A percentile compares a stretch with the other conserved stretches of the same genome.
phyloP scores from a whole-genome alignment of 352 stramenopile species.

The Pythium dissimile region DNA sequence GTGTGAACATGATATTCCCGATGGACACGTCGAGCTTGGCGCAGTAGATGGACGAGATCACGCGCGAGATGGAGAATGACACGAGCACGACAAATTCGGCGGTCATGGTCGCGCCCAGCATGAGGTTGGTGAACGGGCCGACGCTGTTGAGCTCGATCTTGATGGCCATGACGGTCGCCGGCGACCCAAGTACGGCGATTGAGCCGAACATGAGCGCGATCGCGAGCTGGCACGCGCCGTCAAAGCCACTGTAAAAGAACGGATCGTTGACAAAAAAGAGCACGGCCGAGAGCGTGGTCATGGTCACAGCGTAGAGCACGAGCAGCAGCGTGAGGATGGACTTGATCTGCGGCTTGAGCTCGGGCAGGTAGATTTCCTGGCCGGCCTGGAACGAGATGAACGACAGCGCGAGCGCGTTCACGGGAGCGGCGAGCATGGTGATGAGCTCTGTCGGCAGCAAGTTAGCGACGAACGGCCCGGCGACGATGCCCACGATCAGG shows the following conservation, averaged over 20 bases:
- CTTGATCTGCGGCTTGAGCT: conserved; percentile 60
- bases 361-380: conserved; percentile 70
- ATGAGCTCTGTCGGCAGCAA: conserved; percentile 38
- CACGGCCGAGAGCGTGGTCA: conserved; percentile 48
- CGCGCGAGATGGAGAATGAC: conserved; percentile 62
- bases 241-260: conserved; percentile 63
- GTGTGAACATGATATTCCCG: conserved; percentile 51
- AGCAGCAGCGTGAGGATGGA: conserved; percentile 47
- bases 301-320: conserved; percentile 54
- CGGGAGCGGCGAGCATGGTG: conserved; percentile 40
- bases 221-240: conserved; percentile 47
- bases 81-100: conserved; percentile 72
- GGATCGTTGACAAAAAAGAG: conserved; percentile 35
- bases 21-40: conserved; percentile 46
- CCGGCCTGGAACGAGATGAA: conserved; percentile 81
- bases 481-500: conserved; percentile 57
- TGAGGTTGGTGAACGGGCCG: conserved; percentile 69
- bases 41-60: conserved; percentile 62
- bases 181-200: conserved; percentile 63
- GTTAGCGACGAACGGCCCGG: conserved; percentile 53
- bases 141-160: conserved; percentile 77
- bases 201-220: conserved; percentile 74
- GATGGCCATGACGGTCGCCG: conserved; percentile 70
- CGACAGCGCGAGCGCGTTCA: conserved; percentile 60
- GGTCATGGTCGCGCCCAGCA: conserved; percentile 66